A percentile compares a stretch with the other conserved stretches of the same genome.
Conservation (phyloP, 2,329 filamentous ascomycete genomes). For the Neophaeococcomyces aloes region DNA sequence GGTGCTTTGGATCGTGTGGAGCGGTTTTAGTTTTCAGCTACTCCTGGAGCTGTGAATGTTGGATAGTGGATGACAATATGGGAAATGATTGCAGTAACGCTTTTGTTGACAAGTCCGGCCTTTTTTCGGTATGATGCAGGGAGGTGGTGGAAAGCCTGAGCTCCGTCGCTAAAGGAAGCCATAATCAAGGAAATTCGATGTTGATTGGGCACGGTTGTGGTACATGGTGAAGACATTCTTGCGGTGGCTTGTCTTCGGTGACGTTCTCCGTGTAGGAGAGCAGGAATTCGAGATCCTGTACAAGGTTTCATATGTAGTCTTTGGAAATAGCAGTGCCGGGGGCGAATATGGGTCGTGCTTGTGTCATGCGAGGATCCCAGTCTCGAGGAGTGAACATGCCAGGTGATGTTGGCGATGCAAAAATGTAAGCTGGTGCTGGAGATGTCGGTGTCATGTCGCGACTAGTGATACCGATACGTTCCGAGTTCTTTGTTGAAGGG, state of each 20-base stretch:
- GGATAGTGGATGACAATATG: no score
- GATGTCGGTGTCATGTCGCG: slow-evolving; percentile 19
- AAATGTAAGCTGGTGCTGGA: slow-evolving; percentile 37
- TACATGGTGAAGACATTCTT: no score
- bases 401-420: slow-evolving; percentile 10
- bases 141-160: no score
- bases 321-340: slow-evolving; percentile 7
- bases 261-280: neutral
- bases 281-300: neutral
- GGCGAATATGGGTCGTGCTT: slow-evolving; percentile 10
- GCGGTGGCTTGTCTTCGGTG: neutral
- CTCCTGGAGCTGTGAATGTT: no score
- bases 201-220: no score
- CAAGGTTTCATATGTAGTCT: slow-evolving; percentile 6
- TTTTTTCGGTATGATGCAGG: no score
- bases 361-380: slow-evolving; percentile 17
- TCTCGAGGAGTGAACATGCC: slow-evolving; percentile 22
- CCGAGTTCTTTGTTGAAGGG: slow-evolving; percentile 18
- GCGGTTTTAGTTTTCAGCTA: no score
- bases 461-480: slow-evolving; percentile 17
- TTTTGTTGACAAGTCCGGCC: no score
- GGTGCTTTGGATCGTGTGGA: no score
- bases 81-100: no score
- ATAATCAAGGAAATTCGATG: no score
- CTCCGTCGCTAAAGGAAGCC: no score